Percentiles rank a stretch among this genome's conserved stretches.
These are phyloP conservation scores for Hypoxylon sp. DNA, from an alignment of 2,329 filamentous ascomycete genomes.

Conservation along the genomic window DNA sequence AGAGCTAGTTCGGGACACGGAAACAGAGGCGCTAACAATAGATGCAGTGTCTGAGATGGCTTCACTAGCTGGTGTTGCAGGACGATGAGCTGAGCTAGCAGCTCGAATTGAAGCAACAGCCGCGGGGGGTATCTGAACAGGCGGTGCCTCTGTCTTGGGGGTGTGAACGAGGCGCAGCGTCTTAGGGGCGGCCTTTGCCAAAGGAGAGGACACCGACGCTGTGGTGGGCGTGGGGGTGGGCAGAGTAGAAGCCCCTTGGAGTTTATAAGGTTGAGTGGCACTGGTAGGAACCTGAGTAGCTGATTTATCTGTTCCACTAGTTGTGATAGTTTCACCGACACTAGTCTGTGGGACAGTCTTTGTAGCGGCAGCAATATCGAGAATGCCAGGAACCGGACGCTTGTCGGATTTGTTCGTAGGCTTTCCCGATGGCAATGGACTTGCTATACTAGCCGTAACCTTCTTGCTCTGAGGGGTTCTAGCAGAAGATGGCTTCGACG, in stretches of 20 bases:
- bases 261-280: conserved; percentile 55
- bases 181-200: conserved; percentile 69
- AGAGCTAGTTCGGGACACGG: conserved; percentile 77
- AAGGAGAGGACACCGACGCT: conserved; percentile 68
- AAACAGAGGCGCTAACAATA: conserved; percentile 79
- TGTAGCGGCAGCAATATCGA: conserved; percentile 67
- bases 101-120: conserved; percentile 53
- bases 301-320: conserved; percentile 50
- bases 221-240: conserved; percentile 64
- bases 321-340: conserved; percentile 33
- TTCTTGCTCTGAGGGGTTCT: conserved; percentile 53
- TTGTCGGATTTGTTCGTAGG: conserved; percentile 54
- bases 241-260: conserved; percentile 60
- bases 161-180: conserved; percentile 79
- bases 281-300: conserved; percentile 51
- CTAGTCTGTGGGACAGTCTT: conserved; percentile 53
- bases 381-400: conserved; percentile 59
- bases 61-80: conserved; percentile 82
- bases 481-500: conserved; percentile 54
- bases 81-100: conserved; percentile 63
- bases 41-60: conserved; percentile 83
- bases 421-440: conserved; percentile 48
- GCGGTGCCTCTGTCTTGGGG: conserved; percentile 72
- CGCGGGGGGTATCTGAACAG: conserved; percentile 52
- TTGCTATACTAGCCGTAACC: conserved; percentile 46